Evolutionary conservation across 2,329 filamentous ascomycete genomes (phyloP).

Genomic region (Pseudonectria buxi): DNA sequence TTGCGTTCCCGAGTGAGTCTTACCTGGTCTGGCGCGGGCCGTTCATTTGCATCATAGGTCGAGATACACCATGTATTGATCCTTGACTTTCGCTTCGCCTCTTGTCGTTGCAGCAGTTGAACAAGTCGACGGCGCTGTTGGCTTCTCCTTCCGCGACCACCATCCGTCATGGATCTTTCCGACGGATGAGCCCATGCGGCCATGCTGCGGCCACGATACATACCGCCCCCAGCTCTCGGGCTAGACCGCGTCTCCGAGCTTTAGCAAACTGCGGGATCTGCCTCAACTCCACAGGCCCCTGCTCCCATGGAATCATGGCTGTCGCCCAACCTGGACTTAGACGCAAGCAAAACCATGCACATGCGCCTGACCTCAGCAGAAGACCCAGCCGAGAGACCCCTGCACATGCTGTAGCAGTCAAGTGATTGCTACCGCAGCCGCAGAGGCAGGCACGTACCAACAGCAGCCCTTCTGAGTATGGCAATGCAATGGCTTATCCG

Average conservation of each 20-base stretch:
- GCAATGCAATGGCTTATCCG: constrained; percentile 13
- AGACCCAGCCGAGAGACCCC: constrained; percentile 13
- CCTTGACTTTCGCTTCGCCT: not conserved
- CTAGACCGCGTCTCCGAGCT: too few species aligned
- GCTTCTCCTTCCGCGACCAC: constrained; percentile 9
- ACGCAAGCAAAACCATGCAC: constrained; percentile 11
- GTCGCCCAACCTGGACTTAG: too few species aligned
- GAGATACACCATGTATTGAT: not conserved
- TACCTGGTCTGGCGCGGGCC: too few species aligned
- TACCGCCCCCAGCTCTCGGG: not conserved
- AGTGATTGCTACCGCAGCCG: constrained; percentile 22
- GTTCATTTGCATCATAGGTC: too few species aligned
- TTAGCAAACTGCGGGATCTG: too few species aligned
- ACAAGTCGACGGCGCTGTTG: not conserved
- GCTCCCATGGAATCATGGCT: too few species aligned
- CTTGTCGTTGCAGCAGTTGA: not conserved
- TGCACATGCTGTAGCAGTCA: constrained; percentile 24
- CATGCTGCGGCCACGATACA: constrained; percentile 13
- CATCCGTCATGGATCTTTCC: constrained; percentile 13
- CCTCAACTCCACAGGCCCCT: too few species aligned
- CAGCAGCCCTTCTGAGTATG: constrained; percentile 12
- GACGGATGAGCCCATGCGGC: constrained; percentile 17
- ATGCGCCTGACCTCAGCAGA: constrained; percentile 9
- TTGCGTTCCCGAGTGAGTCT: too few species aligned
- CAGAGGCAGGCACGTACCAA: constrained; percentile 1